phyloP scores from a whole-genome alignment of 2,329 filamentous ascomycete species.

The Fusarium camptoceras region DNA sequence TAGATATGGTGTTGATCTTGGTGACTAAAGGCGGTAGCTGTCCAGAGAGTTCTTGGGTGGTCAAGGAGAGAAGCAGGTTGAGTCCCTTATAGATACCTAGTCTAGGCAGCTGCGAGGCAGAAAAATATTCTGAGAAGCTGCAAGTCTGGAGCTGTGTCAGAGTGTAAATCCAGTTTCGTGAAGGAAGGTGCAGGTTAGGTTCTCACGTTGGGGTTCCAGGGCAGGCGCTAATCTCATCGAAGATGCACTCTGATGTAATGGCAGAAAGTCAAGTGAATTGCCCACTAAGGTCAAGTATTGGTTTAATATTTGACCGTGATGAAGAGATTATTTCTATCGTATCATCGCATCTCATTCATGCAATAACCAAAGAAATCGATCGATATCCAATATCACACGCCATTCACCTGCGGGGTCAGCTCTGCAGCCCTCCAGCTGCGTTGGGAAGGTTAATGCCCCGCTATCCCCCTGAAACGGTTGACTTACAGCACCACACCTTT shows the following conservation, averaged over 20 bases:
- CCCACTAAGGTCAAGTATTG: neutral
- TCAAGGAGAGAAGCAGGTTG: neutral
- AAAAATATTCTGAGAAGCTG: slow-evolving; percentile 2
- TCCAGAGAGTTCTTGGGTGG: neutral
- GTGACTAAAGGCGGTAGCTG: neutral
- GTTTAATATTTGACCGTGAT: neutral
- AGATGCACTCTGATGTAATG: slow-evolving; percentile 16
- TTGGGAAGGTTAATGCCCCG: slow-evolving; percentile 2
- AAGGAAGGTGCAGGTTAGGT: slow-evolving; percentile 16
- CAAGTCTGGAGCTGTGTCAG: slow-evolving; percentile 11
- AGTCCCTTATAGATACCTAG: neutral
- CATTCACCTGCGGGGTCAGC: slow-evolving; percentile 26
- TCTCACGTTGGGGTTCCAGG: slow-evolving; percentile 8
- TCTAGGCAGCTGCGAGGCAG: neutral
- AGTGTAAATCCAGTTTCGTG: slow-evolving; percentile 15
- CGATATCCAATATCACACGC: slow-evolving; percentile 13
- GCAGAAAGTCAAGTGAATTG: neutral
- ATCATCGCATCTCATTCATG: slow-evolving; percentile 16
- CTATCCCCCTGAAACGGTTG: slow-evolving; percentile 12
- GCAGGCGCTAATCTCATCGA: slow-evolving; percentile 14
- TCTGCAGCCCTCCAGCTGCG: neutral
- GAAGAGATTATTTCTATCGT: slow-evolving; percentile 1
- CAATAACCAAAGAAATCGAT: slow-evolving; percentile 16
- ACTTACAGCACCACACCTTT: slow-evolving; percentile 20
- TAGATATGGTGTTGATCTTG: neutral